These are phyloP conservation scores for Tylopilus sp. DNA, from an alignment of 768 basidiomycete genomes.

Conservation along the genomic window DNA sequence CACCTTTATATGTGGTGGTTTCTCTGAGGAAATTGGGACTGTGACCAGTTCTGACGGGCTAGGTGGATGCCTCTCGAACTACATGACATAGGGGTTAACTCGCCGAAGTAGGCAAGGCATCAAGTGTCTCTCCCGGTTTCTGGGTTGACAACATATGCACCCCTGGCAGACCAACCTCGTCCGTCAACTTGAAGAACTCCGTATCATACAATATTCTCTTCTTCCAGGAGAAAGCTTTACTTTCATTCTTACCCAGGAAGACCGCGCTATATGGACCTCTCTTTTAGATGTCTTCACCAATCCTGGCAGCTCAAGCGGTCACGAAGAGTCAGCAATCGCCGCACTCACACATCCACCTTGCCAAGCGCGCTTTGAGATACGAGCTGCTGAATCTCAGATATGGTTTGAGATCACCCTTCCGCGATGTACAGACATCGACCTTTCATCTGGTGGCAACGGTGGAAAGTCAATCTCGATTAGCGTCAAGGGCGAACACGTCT, in stretches of 20 bases:
- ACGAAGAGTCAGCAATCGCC: background rate
- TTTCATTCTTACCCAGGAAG: conserved; percentile 37
- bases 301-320: background rate
- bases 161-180: conserved; percentile 7
- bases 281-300: conserved; percentile 18
- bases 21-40: no score
- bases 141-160: background rate
- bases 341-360: conserved; percentile 10
- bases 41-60: no score
- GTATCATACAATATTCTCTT: conserved; percentile 58
- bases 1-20: no score
- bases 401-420: conserved; percentile 38
- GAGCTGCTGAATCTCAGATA: conserved; percentile 22
- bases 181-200: conserved; percentile 47
- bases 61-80: no score
- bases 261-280: conserved; percentile 31
- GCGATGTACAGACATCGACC: conserved; percentile 4
- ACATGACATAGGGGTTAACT: no score
- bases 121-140: no score
- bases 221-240: conserved; percentile 54
- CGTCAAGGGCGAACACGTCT: conserved; percentile 46
- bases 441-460: background rate
- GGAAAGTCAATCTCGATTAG: conserved; percentile 22
- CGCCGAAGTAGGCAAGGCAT: no score
- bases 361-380: conserved; percentile 36